phyloP scores from a whole-genome alignment of 441 rosid genomes.

The Adansonia grandidieri region DNA sequence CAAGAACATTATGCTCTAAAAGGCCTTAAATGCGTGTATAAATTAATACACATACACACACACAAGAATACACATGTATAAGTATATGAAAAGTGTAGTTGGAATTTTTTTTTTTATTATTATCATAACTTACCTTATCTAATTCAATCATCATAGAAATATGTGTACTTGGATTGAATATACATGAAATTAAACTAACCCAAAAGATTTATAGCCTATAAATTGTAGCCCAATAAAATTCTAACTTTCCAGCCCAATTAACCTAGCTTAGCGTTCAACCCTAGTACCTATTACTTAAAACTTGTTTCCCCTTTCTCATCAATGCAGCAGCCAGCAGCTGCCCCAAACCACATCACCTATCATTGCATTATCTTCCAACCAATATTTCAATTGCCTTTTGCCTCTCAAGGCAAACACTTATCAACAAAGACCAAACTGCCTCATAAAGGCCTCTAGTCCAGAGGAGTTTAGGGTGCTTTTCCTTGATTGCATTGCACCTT shows the following conservation, averaged over 20 bases:
- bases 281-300: not conserved
- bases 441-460: not conserved
- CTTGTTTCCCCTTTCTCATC: not conserved
- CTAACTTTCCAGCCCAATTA: not conserved
- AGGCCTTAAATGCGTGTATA: not conserved
- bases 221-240: not conserved
- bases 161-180: not conserved
- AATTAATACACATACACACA: not conserved
- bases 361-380: slow-evolving; percentile 4
- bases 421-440: not conserved
- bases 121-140: not conserved
- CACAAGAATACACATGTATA: not conserved
- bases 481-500: not conserved
- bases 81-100: not conserved
- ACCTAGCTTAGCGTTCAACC: not conserved
- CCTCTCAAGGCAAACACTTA: slow-evolving; percentile 7
- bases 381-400: slow-evolving; percentile 13
- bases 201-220: not conserved
- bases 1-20: not conserved
- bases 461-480: not conserved
- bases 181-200: slow-evolving; percentile 7
- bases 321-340: not conserved
- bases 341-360: not conserved
- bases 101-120: not conserved
- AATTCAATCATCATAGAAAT: not conserved